These are phyloP conservation scores for Diddensiella transvaalensis DNA, from an alignment of 805 yeast species.

Conservation along the genomic window DNA sequence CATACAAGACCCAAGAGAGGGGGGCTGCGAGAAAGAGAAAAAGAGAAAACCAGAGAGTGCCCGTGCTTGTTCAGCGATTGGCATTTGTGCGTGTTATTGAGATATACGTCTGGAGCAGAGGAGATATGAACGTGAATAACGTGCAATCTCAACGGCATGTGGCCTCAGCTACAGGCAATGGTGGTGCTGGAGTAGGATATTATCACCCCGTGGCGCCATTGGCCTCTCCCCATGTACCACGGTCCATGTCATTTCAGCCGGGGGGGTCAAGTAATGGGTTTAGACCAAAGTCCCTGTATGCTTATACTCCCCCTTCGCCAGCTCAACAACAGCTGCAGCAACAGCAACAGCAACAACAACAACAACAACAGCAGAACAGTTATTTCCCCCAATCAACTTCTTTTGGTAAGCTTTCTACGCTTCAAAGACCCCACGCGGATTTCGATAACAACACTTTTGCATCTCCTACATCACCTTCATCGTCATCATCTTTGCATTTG, in stretches of 20 bases:
- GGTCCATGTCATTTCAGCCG: conserved; percentile 4
- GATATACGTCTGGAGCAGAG: too few relatives aligned
- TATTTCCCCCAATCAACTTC: not conserved
- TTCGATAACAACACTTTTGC: not conserved
- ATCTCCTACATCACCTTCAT: not conserved
- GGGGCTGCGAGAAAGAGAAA: too few relatives aligned
- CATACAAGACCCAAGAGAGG: too few relatives aligned
- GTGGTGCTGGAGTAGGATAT: not conserved
- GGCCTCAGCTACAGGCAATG: not conserved
- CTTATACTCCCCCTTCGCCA: conserved; percentile 2
- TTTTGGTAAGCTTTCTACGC: not conserved
- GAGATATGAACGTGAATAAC: not conserved
- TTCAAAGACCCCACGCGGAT: not conserved
- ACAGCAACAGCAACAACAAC: too few relatives aligned
- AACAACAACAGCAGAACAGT: not conserved
- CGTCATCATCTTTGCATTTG: conserved; percentile 1
- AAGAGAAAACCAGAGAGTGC: too few relatives aligned
- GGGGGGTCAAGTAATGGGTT: not conserved
- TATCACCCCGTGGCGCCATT: not conserved
- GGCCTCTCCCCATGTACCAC: conserved; percentile 6
- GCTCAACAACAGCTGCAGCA: not conserved
- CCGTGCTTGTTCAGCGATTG: too few relatives aligned
- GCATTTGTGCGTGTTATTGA: too few relatives aligned
- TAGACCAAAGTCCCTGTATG: conserved; percentile 7
- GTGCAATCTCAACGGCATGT: not conserved